A percentile compares a stretch with the other conserved stretches of the same genome.
phyloP scores from a whole-genome alignment of 2,329 filamentous ascomycete genomes.

The Nakataea oryzae region DNA sequence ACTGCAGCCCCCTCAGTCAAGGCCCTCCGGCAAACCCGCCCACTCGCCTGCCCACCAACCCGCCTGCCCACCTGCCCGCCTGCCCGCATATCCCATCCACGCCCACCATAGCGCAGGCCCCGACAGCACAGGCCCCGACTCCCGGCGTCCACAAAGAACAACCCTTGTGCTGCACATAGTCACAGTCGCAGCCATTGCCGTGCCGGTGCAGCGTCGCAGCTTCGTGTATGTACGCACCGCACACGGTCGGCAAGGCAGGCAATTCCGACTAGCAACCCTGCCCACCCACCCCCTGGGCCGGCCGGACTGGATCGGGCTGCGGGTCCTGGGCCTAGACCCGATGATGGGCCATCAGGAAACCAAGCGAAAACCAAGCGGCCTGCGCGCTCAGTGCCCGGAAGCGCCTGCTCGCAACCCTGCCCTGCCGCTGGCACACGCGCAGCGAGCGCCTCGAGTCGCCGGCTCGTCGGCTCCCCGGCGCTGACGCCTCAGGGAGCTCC shows the following conservation, averaged over 20 bases:
- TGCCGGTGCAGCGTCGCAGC: not conserved
- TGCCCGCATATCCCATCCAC: no score
- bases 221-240: not conserved
- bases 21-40: no score
- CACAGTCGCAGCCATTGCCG: no score
- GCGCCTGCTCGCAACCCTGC: no score
- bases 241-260: not conserved
- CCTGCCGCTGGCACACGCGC: no score
- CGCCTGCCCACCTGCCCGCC: no score
- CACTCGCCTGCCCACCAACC: no score
- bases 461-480: not conserved
- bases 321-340: no score
- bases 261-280: not conserved
- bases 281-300: not conserved
- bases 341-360: not conserved
- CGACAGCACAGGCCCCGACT: no score
- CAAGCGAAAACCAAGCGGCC: not conserved
- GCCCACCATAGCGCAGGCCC: no score
- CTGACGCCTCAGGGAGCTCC: not conserved
- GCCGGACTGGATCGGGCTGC: not conserved
- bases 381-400: not conserved
- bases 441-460: not conserved
- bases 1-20: no score
- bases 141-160: not conserved
- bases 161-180: not conserved